Evolutionary conservation across 2,329 filamentous ascomycete species (phyloP).

Genomic region (Colletotrichum somersetense): DNA sequence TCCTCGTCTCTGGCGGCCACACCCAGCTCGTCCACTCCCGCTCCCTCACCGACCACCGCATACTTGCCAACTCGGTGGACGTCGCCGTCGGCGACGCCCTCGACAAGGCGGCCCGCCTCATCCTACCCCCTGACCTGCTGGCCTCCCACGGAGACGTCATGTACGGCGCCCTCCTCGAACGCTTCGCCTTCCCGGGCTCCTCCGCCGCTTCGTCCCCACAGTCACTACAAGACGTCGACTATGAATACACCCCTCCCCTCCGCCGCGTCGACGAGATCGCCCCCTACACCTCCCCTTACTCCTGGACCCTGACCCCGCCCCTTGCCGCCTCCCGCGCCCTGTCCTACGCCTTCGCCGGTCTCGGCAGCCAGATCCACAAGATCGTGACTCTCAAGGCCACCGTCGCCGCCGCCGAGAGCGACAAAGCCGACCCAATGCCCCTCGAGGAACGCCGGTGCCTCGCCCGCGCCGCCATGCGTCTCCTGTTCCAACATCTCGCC

Average conservation of each 20-base stretch:
- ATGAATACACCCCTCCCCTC: slow-evolving; percentile 69
- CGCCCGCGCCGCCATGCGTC: slow-evolving; percentile 79
- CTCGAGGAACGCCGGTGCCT: slow-evolving; percentile 75
- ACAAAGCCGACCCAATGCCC: slow-evolving; percentile 53
- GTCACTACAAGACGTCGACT: slow-evolving; percentile 44
- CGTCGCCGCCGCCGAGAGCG: slow-evolving; percentile 19
- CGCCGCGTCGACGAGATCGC: slow-evolving; percentile 70
- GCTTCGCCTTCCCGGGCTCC: slow-evolving; percentile 76
- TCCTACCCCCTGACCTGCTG: slow-evolving; percentile 75
- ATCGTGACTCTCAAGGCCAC: slow-evolving; percentile 56
- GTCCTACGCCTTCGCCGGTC: slow-evolving; percentile 80
- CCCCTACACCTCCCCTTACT: slow-evolving; percentile 53
- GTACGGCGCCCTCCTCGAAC: slow-evolving; percentile 84
- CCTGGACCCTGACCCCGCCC: slow-evolving; percentile 78
- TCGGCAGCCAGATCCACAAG: slow-evolving; percentile 74
- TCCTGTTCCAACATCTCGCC: slow-evolving; percentile 89
- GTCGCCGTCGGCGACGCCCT: slow-evolving; percentile 91
- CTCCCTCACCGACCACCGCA: slow-evolving; percentile 75
- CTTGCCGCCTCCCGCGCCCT: slow-evolving; percentile 69
- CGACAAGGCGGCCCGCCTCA: slow-evolving; percentile 85
- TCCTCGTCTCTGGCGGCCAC: slow-evolving; percentile 93
- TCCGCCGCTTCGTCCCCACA: slow-evolving; percentile 12
- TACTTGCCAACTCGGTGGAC: slow-evolving; percentile 81
- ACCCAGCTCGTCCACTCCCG: slow-evolving; percentile 85
- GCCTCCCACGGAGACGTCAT: slow-evolving; percentile 72